Conservation (phyloP, 2,329 filamentous ascomycete species). For the Purpureocillium lavendulum region DNA sequence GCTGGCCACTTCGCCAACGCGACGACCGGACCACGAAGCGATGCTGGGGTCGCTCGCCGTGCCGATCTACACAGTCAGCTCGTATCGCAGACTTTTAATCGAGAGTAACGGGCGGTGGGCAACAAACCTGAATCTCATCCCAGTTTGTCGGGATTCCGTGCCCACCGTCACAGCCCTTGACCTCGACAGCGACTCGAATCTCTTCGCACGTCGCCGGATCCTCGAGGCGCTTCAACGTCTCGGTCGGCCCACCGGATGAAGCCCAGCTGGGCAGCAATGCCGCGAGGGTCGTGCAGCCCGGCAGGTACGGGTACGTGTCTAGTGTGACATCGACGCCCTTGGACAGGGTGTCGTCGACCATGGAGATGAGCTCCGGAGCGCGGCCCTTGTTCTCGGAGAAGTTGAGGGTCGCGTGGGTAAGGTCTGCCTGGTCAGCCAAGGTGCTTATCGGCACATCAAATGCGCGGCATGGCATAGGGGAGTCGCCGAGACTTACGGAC, state of each 20-base stretch:
- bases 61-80: constrained; percentile 7
- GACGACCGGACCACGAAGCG: constrained; percentile 10
- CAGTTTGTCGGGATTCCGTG: constrained; percentile 18
- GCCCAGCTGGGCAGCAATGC: constrained; percentile 14
- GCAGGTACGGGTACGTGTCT: constrained; percentile 15
- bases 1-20: constrained; percentile 11
- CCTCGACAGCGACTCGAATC: constrained; percentile 13
- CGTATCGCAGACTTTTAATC: too few relatives aligned
- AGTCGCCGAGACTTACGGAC: constrained; percentile 12
- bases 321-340: constrained; percentile 13
- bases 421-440: constrained; percentile 7
- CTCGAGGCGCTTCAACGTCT: constrained; percentile 11
- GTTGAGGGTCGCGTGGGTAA: constrained; percentile 15
- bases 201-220: constrained; percentile 10
- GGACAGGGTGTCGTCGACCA: constrained; percentile 11
- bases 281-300: constrained; percentile 14
- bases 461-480: too few relatives aligned
- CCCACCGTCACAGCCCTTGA: constrained; percentile 14
- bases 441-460: too few relatives aligned
- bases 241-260: constrained; percentile 12
- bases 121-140: constrained; percentile 14
- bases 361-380: constrained; percentile 10
- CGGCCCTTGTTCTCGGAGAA: constrained; percentile 15
- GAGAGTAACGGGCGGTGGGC: too few relatives aligned
- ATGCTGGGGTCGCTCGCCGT: constrained; percentile 8